phyloP scores from a whole-genome alignment of 805 yeast species.

The Kazachstania kunashirensis region DNA sequence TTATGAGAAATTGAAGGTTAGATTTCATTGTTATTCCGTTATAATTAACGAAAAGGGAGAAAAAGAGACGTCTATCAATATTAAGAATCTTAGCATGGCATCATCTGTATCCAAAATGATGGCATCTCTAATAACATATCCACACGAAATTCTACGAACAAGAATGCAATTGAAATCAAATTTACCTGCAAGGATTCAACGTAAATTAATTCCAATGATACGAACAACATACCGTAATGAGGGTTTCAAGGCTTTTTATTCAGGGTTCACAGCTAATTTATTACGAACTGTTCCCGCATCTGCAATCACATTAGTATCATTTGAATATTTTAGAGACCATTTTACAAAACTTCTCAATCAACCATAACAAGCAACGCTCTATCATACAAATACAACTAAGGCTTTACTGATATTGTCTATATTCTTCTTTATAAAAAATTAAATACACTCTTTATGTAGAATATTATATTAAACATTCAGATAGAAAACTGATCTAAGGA shows the following conservation, averaged over 20 bases:
- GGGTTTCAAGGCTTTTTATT: constrained; percentile 75
- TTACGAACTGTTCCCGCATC: constrained; percentile 89
- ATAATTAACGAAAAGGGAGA: constrained; percentile 7
- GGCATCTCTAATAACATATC: constrained; percentile 83
- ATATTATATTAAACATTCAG: background rate
- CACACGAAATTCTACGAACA: constrained; percentile 90
- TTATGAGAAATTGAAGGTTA: constrained; percentile 68
- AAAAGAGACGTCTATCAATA: constrained; percentile 20
- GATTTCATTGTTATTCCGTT: constrained; percentile 31
- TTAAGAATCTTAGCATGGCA: constrained; percentile 47
- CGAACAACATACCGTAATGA: constrained; percentile 38
- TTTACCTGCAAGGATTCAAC: constrained; percentile 19
- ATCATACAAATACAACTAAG: too few relatives aligned
- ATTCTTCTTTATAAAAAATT: too few relatives aligned
- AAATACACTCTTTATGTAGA: background rate
- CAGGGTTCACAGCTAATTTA: constrained; percentile 79
- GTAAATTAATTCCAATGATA: constrained; percentile 21
- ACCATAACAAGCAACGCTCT: too few relatives aligned
- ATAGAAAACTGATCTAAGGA: background rate
- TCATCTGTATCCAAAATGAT: constrained; percentile 77
- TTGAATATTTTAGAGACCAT: constrained; percentile 60
- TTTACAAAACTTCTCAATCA: constrained; percentile 1
- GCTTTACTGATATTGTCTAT: too few relatives aligned
- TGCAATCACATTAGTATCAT: constrained; percentile 90
- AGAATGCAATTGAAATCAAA: constrained; percentile 59